phyloP scores from a whole-genome alignment of 257 asterid genomes.

The Cynanchum wilfordii region DNA sequence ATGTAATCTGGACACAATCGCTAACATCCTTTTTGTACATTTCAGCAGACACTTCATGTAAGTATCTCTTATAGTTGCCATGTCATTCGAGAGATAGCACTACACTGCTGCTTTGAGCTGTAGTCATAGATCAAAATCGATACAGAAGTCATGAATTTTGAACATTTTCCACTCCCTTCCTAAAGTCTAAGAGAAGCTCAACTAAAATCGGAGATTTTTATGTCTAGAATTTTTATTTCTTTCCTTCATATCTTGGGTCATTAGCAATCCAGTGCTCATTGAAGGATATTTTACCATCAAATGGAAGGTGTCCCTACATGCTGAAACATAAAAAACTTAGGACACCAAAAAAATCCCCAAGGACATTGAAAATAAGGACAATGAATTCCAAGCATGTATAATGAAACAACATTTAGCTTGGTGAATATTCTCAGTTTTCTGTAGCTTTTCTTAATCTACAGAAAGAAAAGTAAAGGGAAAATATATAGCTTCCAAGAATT shows the following conservation, averaged over 20 bases:
- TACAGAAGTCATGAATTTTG: not conserved
- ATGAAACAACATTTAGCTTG: not conserved
- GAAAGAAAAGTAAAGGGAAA: too few species aligned
- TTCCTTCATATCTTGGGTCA: not conserved
- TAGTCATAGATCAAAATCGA: conserved; percentile 20
- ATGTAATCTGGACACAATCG: conserved; percentile 78
- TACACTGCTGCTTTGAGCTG: conserved; percentile 92
- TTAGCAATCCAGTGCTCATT: not conserved
- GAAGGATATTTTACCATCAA: not conserved
- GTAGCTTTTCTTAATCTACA: too few species aligned
- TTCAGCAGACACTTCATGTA: conserved; percentile 97
- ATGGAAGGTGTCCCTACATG: not conserved
- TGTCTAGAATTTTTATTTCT: not conserved
- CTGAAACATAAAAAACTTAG: not conserved
- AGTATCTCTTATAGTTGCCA: conserved; percentile 92
- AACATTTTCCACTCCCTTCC: conserved; percentile 3
- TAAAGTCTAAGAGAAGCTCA: not conserved
- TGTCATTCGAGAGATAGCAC: conserved; percentile 92
- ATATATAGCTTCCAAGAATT: too few species aligned
- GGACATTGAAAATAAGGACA: not conserved
- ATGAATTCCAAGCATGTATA: not conserved
- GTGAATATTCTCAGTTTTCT: too few species aligned
- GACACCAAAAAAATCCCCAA: not conserved
- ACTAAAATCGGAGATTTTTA: not conserved
- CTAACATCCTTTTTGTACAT: conserved; percentile 79